Evolutionary conservation across 2,329 filamentous ascomycete species (phyloP).

Genomic region (Penicillium sclerotiorum): DNA sequence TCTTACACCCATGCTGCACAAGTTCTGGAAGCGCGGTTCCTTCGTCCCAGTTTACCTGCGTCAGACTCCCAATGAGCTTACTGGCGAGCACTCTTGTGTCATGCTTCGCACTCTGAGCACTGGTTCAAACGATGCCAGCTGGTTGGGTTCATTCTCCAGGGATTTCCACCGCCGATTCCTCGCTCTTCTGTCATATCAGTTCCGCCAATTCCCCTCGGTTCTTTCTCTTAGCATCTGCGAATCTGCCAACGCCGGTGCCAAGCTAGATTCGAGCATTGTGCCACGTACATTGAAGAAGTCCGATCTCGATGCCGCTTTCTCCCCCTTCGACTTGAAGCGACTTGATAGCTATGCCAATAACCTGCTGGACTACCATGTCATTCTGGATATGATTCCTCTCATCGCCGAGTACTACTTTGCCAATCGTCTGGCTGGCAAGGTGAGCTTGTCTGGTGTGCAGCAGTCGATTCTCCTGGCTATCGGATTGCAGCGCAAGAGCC

Average conservation of each 20-base stretch:
- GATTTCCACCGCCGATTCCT: constrained; percentile 97
- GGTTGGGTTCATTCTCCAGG: constrained; percentile 86
- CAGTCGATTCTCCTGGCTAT: constrained; percentile 85
- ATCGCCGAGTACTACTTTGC: constrained; percentile 85
- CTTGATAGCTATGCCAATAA: constrained; percentile 95
- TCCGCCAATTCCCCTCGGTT: constrained; percentile 76
- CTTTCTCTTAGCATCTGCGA: constrained; percentile 87
- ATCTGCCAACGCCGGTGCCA: constrained; percentile 73
- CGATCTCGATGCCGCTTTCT: constrained; percentile 76
- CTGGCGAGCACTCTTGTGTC: constrained; percentile 95
- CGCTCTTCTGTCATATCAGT: constrained; percentile 86
- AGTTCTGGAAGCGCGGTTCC: constrained; percentile 89
- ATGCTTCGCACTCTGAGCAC: constrained; percentile 81
- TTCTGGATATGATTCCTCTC: constrained; percentile 84
- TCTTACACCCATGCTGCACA: constrained; percentile 81
- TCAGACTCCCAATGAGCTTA: constrained; percentile 94
- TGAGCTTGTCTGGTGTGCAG: constrained; percentile 80
- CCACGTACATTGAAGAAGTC: constrained; percentile 66
- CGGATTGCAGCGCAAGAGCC: constrained; percentile 84
- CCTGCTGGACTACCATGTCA: constrained; percentile 96
- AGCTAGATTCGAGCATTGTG: constrained; percentile 61
- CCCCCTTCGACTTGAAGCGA: constrained; percentile 92
- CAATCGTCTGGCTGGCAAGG: constrained; percentile 66
- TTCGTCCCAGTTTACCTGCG: constrained; percentile 92
- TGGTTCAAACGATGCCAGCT: constrained; percentile 67